Evolutionary conservation across 2,329 filamentous ascomycete genomes (phyloP).

Genomic region (Colletotrichum sp.): DNA sequence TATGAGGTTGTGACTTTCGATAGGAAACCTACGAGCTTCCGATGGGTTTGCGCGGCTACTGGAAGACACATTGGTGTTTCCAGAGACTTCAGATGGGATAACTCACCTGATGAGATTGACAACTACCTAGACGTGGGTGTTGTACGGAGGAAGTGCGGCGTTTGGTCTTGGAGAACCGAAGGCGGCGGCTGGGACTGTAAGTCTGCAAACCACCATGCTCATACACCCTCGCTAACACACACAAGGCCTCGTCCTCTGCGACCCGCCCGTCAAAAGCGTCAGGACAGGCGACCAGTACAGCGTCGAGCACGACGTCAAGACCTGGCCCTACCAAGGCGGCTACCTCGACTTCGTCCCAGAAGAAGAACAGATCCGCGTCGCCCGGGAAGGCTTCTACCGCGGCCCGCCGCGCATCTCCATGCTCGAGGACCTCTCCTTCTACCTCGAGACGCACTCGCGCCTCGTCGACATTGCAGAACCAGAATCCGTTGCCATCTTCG

Average conservation of each 20-base stretch:
- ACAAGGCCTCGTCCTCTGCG: conserved; percentile 25
- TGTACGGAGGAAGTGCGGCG: conserved; percentile 25
- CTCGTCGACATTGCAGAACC: conserved; percentile 9
- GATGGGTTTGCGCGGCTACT: conserved; percentile 26
- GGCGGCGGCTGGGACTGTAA: conserved; percentile 27
- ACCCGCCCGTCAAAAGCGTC: conserved; percentile 25
- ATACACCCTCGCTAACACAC: background rate
- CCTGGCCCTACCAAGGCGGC: conserved; percentile 26
- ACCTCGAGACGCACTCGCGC: conserved; percentile 23
- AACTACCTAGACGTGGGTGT: conserved; percentile 25
- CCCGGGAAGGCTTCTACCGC: background rate
- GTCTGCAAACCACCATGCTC: background rate
- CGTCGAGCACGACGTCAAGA: conserved; percentile 16
- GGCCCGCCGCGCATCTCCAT: conserved; percentile 25
- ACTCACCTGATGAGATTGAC: conserved; percentile 13
- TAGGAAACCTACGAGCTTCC: conserved; percentile 23
- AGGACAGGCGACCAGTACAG: conserved; percentile 23
- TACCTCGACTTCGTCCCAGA: conserved; percentile 30
- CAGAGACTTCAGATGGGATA: conserved; percentile 13
- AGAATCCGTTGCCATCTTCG: conserved; percentile 22
- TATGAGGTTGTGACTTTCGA: conserved; percentile 26
- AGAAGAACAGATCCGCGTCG: conserved; percentile 16
- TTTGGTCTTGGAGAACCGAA: conserved; percentile 22
- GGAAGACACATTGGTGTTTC: conserved; percentile 28
- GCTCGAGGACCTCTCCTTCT: conserved; percentile 29